These are phyloP conservation scores for Fraxinus sp. DNA, from an alignment of 305 asterid species.

Conservation along the genomic window DNA sequence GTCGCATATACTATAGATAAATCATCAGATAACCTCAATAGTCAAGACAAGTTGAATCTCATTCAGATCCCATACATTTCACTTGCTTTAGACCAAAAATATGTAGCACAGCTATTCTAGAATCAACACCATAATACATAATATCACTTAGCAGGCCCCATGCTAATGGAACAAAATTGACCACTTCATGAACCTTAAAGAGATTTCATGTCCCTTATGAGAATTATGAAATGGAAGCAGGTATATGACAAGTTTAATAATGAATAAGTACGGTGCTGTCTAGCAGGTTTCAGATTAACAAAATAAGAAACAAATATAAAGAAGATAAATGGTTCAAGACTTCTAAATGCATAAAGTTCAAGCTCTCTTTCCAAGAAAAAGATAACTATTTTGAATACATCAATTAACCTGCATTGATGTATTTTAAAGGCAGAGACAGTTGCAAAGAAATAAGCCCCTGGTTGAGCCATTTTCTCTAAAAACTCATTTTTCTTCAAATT, in stretches of 20 bases:
- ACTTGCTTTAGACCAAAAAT: neutral
- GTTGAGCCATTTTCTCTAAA: too few species aligned
- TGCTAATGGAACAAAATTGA: neutral
- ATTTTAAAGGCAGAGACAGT: neutral
- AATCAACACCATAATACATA: neutral
- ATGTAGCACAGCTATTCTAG: neutral
- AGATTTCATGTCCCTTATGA: neutral
- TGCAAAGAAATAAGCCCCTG: neutral
- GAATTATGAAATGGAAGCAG: neutral
- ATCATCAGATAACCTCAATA: neutral
- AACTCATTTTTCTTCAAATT: too few species aligned
- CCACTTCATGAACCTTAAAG: neutral
- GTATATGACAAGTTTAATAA: neutral
- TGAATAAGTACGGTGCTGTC: neutral
- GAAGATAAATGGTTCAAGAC: neutral
- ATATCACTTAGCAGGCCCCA: neutral
- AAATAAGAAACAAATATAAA: neutral
- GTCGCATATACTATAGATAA: neutral
- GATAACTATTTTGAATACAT: neutral
- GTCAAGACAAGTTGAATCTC: neutral
- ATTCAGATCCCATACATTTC: neutral
- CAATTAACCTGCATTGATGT: neutral
- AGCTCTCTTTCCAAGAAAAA: neutral
- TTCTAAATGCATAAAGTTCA: neutral
- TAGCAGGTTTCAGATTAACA: neutral